Evolutionary conservation across 768 basidiomycete genomes (phyloP).

Genomic region (Serendipita sp.): DNA sequence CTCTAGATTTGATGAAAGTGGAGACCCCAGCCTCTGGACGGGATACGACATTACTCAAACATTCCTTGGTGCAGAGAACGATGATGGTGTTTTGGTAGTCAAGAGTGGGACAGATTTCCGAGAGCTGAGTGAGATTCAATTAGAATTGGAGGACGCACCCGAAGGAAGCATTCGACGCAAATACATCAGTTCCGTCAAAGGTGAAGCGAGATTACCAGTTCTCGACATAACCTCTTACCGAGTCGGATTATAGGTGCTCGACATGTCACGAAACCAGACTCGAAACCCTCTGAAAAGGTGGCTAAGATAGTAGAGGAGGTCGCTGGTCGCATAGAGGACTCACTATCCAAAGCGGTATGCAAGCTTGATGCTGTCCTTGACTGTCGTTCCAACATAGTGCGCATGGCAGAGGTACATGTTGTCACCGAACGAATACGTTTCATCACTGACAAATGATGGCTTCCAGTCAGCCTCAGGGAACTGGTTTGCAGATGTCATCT

Average conservation of each 20-base stretch:
- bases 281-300: conserved; percentile 38
- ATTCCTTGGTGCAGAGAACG: conserved; percentile 48
- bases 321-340: conserved; percentile 48
- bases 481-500: conserved; percentile 72
- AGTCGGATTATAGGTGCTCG: conserved; percentile 45
- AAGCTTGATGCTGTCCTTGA: conserved; percentile 50
- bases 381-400: conserved; percentile 54
- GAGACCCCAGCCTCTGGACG: conserved; percentile 32
- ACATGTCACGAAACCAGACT: conserved; percentile 42
- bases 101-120: conserved; percentile 87
- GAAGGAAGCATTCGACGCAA: conserved; percentile 46
- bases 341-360: conserved; percentile 63
- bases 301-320: conserved; percentile 41
- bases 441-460: neutral
- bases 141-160: conserved; percentile 45
- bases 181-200: conserved; percentile 43
- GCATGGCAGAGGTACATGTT: conserved; percentile 44
- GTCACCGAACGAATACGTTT: neutral
- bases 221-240: no score
- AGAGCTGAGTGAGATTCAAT: conserved; percentile 57
- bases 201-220: conserved; percentile 22
- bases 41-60: conserved; percentile 35
- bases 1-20: conserved; percentile 37
- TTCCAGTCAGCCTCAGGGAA: conserved; percentile 51
- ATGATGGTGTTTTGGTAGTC: conserved; percentile 52